phyloP scores from a whole-genome alignment of 495 filamentous ascomycete species.

The Talaromyces ruber region DNA sequence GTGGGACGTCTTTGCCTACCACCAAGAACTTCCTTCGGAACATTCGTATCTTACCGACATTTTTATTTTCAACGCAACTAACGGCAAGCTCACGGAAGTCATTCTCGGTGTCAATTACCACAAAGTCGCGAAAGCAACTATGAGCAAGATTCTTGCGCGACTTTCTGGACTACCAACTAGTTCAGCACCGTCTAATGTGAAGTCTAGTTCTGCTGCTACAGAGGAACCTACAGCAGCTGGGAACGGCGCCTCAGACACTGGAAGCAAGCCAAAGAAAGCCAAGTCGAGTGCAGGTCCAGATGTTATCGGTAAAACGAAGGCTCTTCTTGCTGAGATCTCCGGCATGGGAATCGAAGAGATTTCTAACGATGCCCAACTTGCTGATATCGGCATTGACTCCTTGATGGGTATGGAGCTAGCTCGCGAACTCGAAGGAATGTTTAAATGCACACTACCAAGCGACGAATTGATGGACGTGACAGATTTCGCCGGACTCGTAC shows the following conservation, averaged over 20 bases:
- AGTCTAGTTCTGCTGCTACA: slow-evolving; percentile 11
- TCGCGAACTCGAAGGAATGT: slow-evolving; percentile 35
- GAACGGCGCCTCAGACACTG: not conserved
- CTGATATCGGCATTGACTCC: slow-evolving; percentile 47
- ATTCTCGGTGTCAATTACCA: slow-evolving; percentile 43
- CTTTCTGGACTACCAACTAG: slow-evolving; percentile 10
- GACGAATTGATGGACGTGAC: not conserved
- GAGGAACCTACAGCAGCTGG: not conserved
- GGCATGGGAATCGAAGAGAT: slow-evolving; percentile 37
- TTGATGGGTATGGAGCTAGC: slow-evolving; percentile 48
- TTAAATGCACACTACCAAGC: slow-evolving; percentile 28
- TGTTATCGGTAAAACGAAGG: slow-evolving; percentile 15
- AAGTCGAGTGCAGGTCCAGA: slow-evolving; percentile 8
- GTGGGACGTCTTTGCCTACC: slow-evolving; percentile 38
- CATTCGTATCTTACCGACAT: slow-evolving; percentile 37
- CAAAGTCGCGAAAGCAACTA: slow-evolving; percentile 31
- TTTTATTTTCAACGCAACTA: slow-evolving; percentile 40
- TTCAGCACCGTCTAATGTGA: slow-evolving; percentile 7
- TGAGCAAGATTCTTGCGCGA: slow-evolving; percentile 26
- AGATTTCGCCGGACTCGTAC: not conserved
- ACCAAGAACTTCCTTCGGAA: slow-evolving; percentile 22
- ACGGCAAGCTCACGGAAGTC: slow-evolving; percentile 31
- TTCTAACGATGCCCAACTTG: slow-evolving; percentile 23
- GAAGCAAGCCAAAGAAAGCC: slow-evolving; percentile 10
- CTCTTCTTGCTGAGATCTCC: slow-evolving; percentile 26